These are phyloP conservation scores for Gentiana macrophylla DNA, from an alignment of 257 asterid genomes.

Conservation along the genomic window DNA sequence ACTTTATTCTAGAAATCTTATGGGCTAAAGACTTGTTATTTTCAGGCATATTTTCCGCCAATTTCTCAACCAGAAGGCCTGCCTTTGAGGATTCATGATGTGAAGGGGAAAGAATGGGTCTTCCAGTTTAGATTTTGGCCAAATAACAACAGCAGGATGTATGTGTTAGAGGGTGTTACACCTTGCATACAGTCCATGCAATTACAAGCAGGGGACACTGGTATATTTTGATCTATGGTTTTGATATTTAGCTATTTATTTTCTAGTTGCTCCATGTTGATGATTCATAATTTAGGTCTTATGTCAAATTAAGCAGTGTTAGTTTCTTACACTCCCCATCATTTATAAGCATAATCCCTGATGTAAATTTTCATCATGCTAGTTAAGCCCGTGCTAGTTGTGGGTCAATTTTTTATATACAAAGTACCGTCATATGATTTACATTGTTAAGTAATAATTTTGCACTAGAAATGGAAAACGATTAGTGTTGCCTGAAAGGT, in stretches of 20 bases:
- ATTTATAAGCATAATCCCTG: too few relatives aligned
- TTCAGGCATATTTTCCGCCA: slow-evolving; percentile 94
- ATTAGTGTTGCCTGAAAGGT: too few relatives aligned
- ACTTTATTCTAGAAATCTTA: slow-evolving; percentile 8
- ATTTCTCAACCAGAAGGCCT: slow-evolving; percentile 97
- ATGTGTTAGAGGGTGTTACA: slow-evolving; percentile 92
- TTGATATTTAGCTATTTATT: slow-evolving; percentile 1
- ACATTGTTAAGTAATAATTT: too few relatives aligned
- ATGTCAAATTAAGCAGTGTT: too few relatives aligned
- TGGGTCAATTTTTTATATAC: too few relatives aligned
- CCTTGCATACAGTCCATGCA: slow-evolving; percentile 99
- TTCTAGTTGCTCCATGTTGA: not conserved
- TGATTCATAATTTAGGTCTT: slow-evolving; percentile 1
- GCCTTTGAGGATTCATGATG: slow-evolving; percentile 95
- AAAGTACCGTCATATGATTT: too few relatives aligned
- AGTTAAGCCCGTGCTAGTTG: too few relatives aligned
- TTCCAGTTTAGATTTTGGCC: slow-evolving; percentile 99
- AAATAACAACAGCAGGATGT: slow-evolving; percentile 92
- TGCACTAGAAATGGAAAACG: too few relatives aligned
- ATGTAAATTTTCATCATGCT: too few relatives aligned
- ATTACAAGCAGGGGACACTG: slow-evolving; percentile 96
- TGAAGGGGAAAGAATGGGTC: slow-evolving; percentile 95
- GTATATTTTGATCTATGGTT: slow-evolving; percentile 21
- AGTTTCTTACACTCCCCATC: too few relatives aligned
- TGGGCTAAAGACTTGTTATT: slow-evolving; percentile 4